A percentile compares a stretch with the other conserved stretches of the same genome.
Evolutionary conservation across 106 monocot species (phyloP).

Genomic region (Allium cepa): DNA sequence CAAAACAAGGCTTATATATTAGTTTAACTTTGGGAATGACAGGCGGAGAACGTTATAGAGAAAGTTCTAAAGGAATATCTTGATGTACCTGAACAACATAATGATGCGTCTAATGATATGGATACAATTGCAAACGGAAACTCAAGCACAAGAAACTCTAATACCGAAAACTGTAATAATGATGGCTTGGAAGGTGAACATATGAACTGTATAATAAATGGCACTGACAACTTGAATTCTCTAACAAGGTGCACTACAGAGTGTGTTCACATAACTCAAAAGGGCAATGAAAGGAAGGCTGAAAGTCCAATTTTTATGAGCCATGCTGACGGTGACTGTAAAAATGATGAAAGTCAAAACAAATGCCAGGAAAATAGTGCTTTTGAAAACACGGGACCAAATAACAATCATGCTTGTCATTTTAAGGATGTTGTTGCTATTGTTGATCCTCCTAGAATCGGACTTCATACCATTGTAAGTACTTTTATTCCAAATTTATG

Average conservation of each 20-base stretch:
- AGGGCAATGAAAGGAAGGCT: not conserved
- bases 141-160: not conserved
- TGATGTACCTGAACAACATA: slow-evolving; percentile 25
- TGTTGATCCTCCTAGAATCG: slow-evolving; percentile 90
- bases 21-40: slow-evolving; percentile 1
- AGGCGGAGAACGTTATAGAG: slow-evolving; percentile 92
- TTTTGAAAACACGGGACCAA: slow-evolving; percentile 8
- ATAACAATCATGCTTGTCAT: slow-evolving; percentile 4
- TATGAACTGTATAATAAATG: slow-evolving; percentile 4
- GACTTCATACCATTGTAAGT: slow-evolving; percentile 86
- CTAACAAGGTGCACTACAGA: slow-evolving; percentile 10
- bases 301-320: not conserved
- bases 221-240: not conserved
- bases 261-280: not conserved
- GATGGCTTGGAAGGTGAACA: slow-evolving; percentile 3
- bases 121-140: slow-evolving; percentile 6
- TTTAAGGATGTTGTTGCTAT: slow-evolving; percentile 88
- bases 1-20: no score
- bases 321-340: not conserved
- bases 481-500: not conserved
- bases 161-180: not conserved
- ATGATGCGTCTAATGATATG: slow-evolving; percentile 1
- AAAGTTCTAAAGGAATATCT: slow-evolving; percentile 71
- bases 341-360: slow-evolving; percentile 2
- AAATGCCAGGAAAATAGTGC: not conserved